Conservation (phyloP, 495 filamentous ascomycete genomes). For the Penicillium soppii region DNA sequence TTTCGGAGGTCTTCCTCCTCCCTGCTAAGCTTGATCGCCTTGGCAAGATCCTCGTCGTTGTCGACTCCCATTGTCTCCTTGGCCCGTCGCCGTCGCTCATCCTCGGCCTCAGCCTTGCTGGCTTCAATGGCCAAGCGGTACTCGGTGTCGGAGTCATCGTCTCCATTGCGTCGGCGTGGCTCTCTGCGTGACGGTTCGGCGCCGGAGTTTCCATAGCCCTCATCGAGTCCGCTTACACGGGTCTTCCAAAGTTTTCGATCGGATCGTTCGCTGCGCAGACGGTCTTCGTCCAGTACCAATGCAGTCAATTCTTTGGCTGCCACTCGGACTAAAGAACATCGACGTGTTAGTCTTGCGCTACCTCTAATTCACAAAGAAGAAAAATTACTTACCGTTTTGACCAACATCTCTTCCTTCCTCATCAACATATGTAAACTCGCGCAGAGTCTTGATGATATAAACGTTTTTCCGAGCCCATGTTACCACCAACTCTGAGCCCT, state of each 20-base stretch:
- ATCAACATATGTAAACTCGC: slow-evolving; percentile 94
- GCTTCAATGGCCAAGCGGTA: slow-evolving; percentile 93
- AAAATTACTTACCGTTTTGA: slow-evolving; percentile 70
- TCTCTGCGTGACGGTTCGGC: slow-evolving; percentile 40
- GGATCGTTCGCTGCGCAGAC: slow-evolving; percentile 83
- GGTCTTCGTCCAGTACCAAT: slow-evolving; percentile 92
- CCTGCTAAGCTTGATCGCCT: slow-evolving; percentile 93
- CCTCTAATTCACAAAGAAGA: slow-evolving; percentile 13
- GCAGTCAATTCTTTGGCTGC: slow-evolving; percentile 95
- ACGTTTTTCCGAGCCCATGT: slow-evolving; percentile 98
- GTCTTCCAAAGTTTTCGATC: slow-evolving; percentile 97
- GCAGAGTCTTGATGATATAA: slow-evolving; percentile 96
- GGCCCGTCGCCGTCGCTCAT: slow-evolving; percentile 73
- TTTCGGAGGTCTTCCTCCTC: slow-evolving; percentile 89
- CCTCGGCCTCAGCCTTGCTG: slow-evolving; percentile 93
- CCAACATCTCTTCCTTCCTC: slow-evolving; percentile 94
- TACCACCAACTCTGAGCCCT: slow-evolving; percentile 93
- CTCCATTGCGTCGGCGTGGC: slow-evolving; percentile 44
- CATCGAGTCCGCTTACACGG: slow-evolving; percentile 88
- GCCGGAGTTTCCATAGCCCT: slow-evolving; percentile 52
- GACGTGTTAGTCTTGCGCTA: neutral
- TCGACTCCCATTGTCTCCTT: slow-evolving; percentile 48
- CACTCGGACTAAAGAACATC: slow-evolving; percentile 69
- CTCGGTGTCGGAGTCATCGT: slow-evolving; percentile 89
- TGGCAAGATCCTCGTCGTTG: slow-evolving; percentile 86